Conservation (phyloP, 805 yeast genomes). For the Komagataella mondaviorum region DNA sequence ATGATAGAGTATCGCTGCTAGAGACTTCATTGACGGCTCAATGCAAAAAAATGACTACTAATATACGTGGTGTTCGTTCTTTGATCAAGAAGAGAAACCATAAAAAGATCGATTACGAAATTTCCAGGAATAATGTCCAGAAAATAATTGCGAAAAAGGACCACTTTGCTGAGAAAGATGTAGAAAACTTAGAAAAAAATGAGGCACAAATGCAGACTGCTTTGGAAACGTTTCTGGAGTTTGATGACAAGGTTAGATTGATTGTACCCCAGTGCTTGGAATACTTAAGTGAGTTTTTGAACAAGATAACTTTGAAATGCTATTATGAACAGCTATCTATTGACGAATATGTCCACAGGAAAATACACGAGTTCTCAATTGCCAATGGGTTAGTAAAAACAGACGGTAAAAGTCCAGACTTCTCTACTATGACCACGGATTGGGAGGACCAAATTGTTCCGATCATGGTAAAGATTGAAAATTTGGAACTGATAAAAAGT, state of each 20-base stretch:
- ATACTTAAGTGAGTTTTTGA: slow-evolving; percentile 35
- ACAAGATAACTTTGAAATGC: slow-evolving; percentile 22
- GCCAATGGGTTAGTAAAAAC: slow-evolving; percentile 17
- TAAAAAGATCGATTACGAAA: slow-evolving; percentile 27
- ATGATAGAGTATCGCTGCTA: slow-evolving; percentile 8
- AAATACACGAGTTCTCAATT: slow-evolving; percentile 13
- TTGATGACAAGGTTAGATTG: slow-evolving; percentile 25
- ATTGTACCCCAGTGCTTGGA: slow-evolving; percentile 32
- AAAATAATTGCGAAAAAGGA: slow-evolving; percentile 20
- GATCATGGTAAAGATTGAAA: slow-evolving; percentile 22
- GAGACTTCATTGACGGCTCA: slow-evolving; percentile 18
- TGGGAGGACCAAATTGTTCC: slow-evolving; percentile 25
- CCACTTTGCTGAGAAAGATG: slow-evolving; percentile 24
- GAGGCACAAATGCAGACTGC: slow-evolving; percentile 19
- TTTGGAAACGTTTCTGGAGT: slow-evolving; percentile 17
- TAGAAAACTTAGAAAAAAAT: slow-evolving; percentile 16
- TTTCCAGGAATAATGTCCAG: slow-evolving; percentile 21
- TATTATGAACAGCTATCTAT: slow-evolving; percentile 24
- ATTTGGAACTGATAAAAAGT: slow-evolving; percentile 21
- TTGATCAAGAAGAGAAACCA: slow-evolving; percentile 29
- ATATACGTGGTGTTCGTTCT: slow-evolving; percentile 22
- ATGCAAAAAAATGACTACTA: slow-evolving; percentile 24
- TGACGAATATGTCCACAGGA: slow-evolving; percentile 17
- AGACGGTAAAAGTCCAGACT: slow-evolving; percentile 6
- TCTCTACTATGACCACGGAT: slow-evolving; percentile 20